phyloP scores from a whole-genome alignment of 306 rosid genomes.

The Quercus aquifolioides region DNA sequence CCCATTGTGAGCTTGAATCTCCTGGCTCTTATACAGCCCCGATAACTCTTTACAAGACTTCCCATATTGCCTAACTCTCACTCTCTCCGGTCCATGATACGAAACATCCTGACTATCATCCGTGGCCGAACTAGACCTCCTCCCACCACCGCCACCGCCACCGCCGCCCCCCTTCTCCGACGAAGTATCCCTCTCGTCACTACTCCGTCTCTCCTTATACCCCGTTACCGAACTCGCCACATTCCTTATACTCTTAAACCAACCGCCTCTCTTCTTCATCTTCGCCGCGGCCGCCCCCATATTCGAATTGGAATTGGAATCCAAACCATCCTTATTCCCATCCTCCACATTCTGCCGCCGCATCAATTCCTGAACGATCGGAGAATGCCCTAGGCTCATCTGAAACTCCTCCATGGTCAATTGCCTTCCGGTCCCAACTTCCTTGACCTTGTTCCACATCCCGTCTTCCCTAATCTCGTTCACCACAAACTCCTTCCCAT shows the following conservation, averaged over 20 bases:
- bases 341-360: constrained; percentile 81
- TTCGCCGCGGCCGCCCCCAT: constrained; percentile 41
- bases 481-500: constrained; percentile 91
- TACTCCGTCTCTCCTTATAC: constrained; percentile 71
- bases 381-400: constrained; percentile 94
- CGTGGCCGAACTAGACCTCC: constrained; percentile 94
- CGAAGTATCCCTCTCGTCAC: constrained; percentile 87
- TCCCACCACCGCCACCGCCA: constrained; percentile 27
- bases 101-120: constrained; percentile 91
- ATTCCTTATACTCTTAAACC: constrained; percentile 78
- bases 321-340: constrained; percentile 27
- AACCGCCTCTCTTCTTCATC: constrained; percentile 77
- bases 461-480: constrained; percentile 83
- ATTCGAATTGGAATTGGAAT: constrained; percentile 38
- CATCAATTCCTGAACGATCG: constrained; percentile 96
- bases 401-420: constrained; percentile 97
- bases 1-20: constrained; percentile 91
- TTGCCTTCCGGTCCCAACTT: constrained; percentile 87
- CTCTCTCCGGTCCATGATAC: constrained; percentile 89
- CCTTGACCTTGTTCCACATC: constrained; percentile 69
- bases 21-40: constrained; percentile 81
- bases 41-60: constrained; percentile 75
- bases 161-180: constrained; percentile 58
- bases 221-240: constrained; percentile 67
- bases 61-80: constrained; percentile 82